phyloP scores from a whole-genome alignment of 2,329 filamentous ascomycete genomes.

The Epichloe bromicola region DNA sequence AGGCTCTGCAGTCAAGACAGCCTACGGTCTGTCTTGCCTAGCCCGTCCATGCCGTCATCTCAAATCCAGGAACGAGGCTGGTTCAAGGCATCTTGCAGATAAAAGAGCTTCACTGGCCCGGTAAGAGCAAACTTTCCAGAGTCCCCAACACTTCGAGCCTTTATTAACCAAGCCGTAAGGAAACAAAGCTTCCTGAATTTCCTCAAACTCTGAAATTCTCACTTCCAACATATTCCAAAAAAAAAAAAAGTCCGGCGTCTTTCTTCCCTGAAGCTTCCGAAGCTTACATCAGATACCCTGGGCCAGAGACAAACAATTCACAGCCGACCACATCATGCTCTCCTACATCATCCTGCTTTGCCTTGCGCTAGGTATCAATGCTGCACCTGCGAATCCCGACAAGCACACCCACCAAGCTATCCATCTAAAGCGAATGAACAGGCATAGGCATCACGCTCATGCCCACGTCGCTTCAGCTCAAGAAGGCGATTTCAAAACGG shows the following conservation, averaged over 20 bases:
- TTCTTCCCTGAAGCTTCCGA: too few relatives aligned
- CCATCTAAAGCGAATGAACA: conserved; percentile 2
- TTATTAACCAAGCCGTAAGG: too few relatives aligned
- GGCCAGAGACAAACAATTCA: not conserved
- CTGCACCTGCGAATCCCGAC: conserved; percentile 1
- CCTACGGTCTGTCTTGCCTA: not conserved
- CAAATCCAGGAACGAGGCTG: not conserved
- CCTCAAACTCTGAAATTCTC: too few relatives aligned
- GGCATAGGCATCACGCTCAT: not conserved
- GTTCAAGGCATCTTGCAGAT: not conserved
- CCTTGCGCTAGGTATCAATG: conserved; percentile 2
- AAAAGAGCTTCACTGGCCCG: not conserved
- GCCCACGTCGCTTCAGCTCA: not conserved
- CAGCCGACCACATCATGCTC: not conserved
- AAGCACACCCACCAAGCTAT: conserved; percentile 2
- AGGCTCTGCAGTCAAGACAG: not conserved
- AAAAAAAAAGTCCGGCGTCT: not conserved
- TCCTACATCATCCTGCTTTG: conserved; percentile 3
- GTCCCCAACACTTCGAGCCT: not conserved
- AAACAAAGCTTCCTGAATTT: too few relatives aligned
- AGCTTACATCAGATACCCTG: not conserved
- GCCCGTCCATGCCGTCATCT: conserved; percentile 1
- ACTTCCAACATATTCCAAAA: too few relatives aligned
- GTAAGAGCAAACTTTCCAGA: not conserved
- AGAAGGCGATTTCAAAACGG: not conserved